Conservation (phyloP, 1,284 basidiomycete genomes). For the Apiotrichum laibachii region DNA sequence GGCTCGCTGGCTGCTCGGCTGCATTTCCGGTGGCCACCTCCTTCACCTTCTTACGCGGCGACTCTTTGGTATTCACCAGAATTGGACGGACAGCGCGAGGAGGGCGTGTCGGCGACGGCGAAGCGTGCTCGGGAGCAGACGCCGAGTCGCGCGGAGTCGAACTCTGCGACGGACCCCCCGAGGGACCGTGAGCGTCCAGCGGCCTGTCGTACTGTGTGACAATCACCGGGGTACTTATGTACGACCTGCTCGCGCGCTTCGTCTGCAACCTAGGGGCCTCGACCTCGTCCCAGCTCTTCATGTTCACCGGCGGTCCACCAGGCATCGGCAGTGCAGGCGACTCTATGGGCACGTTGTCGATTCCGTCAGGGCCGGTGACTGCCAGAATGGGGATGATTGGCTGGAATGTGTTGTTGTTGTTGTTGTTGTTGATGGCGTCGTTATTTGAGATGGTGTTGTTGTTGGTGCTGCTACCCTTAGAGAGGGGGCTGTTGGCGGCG, state of each 20-base stretch:
- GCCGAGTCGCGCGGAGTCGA: too few species aligned
- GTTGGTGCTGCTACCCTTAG: neutral
- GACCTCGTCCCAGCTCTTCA: too few species aligned
- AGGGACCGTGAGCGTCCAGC: conserved; percentile 1
- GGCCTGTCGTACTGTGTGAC: conserved; percentile 13
- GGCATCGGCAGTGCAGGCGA: conserved; percentile 2
- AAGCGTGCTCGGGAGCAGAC: too few species aligned
- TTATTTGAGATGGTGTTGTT: neutral
- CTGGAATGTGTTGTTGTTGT: neutral
- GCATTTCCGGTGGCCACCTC: too few species aligned
- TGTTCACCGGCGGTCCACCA: conserved; percentile 1
- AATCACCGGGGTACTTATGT: conserved; percentile 5
- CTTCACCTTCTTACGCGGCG: too few species aligned
- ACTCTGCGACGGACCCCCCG: too few species aligned
- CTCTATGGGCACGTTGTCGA: neutral
- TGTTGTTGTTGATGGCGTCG: neutral
- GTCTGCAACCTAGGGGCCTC: neutral
- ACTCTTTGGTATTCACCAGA: neutral
- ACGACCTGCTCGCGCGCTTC: neutral
- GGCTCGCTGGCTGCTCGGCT: too few species aligned
- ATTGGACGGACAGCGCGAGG: neutral
- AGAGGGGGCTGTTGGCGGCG: too few species aligned
- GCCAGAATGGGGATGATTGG: neutral
- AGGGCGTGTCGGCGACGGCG: neutral
- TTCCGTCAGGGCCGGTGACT: neutral